Percentiles rank a stretch among this genome's conserved stretches.
phyloP scores from a whole-genome alignment of 176 grass and related monocot genomes.

The Bolboschoenus planiculmis region DNA sequence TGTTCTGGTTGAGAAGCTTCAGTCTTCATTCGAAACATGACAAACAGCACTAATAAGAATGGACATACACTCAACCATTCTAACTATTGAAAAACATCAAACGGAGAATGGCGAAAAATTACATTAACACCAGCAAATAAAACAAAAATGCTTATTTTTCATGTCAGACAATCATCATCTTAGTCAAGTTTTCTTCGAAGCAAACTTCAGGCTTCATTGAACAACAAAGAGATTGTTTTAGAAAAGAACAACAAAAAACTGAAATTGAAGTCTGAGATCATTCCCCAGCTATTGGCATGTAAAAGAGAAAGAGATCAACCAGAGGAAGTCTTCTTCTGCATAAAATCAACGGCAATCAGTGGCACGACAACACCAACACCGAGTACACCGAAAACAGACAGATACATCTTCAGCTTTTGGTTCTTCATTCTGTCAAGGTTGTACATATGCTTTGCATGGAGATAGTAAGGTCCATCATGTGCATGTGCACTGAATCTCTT shows the following conservation, averaged over 20 bases:
- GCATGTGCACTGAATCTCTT: slow-evolving; percentile 79
- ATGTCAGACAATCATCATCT: not conserved
- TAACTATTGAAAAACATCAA: not conserved
- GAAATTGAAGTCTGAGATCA: not conserved
- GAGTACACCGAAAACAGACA: slow-evolving; percentile 39
- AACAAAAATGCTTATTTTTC: not conserved
- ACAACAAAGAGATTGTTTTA: not conserved
- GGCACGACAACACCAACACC: slow-evolving; percentile 61
- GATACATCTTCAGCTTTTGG: slow-evolving; percentile 44
- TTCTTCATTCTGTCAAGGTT: slow-evolving; percentile 89
- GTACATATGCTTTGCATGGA: slow-evolving; percentile 97
- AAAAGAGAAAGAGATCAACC: slow-evolving; percentile 29
- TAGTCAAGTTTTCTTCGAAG: not conserved
- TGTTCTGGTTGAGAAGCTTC: not conserved
- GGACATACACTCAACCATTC: not conserved
- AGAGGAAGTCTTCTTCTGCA: slow-evolving; percentile 72
- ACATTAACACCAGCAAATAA: not conserved
- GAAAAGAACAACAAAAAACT: not conserved
- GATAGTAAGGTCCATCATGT: slow-evolving; percentile 52
- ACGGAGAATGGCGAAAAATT: not conserved
- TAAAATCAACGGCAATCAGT: slow-evolving; percentile 55
- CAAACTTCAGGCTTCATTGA: not conserved
- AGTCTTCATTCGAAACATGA: not conserved
- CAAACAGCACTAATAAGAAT: not conserved
- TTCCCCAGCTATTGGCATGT: not conserved